phyloP scores from a whole-genome alignment of 371 early-diverging fungal species.

The Dichotomocladium elegans region DNA sequence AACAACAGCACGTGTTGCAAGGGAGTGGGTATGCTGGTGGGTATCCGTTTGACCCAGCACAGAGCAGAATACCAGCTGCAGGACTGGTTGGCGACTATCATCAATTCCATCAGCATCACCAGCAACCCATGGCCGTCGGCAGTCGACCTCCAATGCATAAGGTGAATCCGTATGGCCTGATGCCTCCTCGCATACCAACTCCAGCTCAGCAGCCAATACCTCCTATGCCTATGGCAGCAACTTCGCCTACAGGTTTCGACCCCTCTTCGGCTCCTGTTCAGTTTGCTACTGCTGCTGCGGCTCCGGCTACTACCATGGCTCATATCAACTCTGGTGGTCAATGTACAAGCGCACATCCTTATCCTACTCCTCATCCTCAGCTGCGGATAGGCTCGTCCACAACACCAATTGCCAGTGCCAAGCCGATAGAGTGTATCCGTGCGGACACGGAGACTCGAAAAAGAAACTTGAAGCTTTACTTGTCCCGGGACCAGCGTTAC shows the following conservation, averaged over 20 bases:
- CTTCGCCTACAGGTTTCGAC: too few species aligned
- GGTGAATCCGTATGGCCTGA: background rate
- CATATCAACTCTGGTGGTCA: too few species aligned
- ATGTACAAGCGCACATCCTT: too few species aligned
- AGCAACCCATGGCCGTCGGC: background rate
- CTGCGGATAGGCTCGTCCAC: too few species aligned
- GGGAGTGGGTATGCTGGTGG: background rate
- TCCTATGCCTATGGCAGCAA: too few species aligned
- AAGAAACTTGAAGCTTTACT: conserved; percentile 21
- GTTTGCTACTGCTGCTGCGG: too few species aligned
- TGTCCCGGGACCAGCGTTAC: conserved; percentile 28
- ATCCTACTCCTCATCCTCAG: too few species aligned
- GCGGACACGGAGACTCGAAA: conserved; percentile 15
- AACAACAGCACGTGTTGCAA: conserved; percentile 7
- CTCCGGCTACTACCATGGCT: too few species aligned
- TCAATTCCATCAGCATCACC: background rate
- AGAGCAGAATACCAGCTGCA: background rate
- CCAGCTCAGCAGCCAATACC: background rate
- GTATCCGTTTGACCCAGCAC: background rate
- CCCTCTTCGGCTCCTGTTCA: too few species aligned
- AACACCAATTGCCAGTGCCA: too few species aligned
- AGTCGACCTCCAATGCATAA: background rate
- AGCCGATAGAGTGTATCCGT: conserved; percentile 9
- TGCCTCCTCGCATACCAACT: too few species aligned
- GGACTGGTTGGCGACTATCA: conserved; percentile 1